These are phyloP conservation scores for Bauhinia variegata DNA, from an alignment of 306 rosid species.

Conservation along the genomic window DNA sequence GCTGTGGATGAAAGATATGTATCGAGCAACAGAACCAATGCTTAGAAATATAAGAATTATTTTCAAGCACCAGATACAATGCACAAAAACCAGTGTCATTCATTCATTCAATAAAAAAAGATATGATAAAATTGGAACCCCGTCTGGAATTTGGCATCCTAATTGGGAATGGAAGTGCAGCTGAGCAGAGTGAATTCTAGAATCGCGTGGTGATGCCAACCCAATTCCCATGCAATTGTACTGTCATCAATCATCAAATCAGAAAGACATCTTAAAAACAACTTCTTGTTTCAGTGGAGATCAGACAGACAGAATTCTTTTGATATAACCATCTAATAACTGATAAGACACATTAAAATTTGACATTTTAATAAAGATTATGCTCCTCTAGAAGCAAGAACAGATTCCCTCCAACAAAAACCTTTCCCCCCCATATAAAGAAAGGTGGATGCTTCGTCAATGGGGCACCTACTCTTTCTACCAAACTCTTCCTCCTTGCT, in stretches of 20 bases:
- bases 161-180: constrained; percentile 36
- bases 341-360: constrained; percentile 49
- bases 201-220: constrained; percentile 49
- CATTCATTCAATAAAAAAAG: background rate
- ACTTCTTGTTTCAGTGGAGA: constrained; percentile 50
- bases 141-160: constrained; percentile 48
- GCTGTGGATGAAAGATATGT: constrained; percentile 53
- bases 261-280: constrained; percentile 33
- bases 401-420: constrained; percentile 49
- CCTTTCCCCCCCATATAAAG: constrained; percentile 31
- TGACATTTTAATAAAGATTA: constrained; percentile 45
- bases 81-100: constrained; percentile 1
- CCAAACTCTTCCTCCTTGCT: background rate
- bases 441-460: constrained; percentile 42
- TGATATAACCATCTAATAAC: constrained; percentile 1
- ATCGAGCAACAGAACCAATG: constrained; percentile 52
- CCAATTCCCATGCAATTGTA: constrained; percentile 6
- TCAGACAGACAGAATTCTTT: constrained; percentile 44
- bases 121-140: constrained; percentile 34
- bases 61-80: constrained; percentile 27
- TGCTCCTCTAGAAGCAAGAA: constrained; percentile 53
- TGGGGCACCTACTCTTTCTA: constrained; percentile 2
- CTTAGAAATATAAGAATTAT: constrained; percentile 32
- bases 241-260: constrained; percentile 35
- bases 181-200: constrained; percentile 26